A percentile compares a stretch with the other conserved stretches of the same genome.
These are phyloP conservation scores for sorghum (Sorghum bicolor) DNA, from an alignment of 176 grass and related monocot genomes.

Conservation along the genomic window Sorghum_bicolor_NCBIv3 NC_012872.2:133501-134000, in stretches of 20 bases:
- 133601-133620: not conserved
- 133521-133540: slow-evolving; percentile 46
- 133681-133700: too few relatives aligned
- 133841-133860: too few relatives aligned
- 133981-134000: not conserved
- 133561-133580: slow-evolving; percentile 45
- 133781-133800: not conserved
- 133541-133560: slow-evolving; percentile 34
- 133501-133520: slow-evolving; percentile 33
- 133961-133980: not conserved
- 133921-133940: not conserved
- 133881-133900: not conserved
- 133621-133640: not conserved
- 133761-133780: too few relatives aligned
- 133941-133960: not conserved
- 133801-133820: too few relatives aligned
- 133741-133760: too few relatives aligned
- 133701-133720: too few relatives aligned
- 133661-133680: not conserved
- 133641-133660: not conserved
- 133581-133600: too few relatives aligned
- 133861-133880: not conserved
- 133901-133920: not conserved
- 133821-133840: not conserved
- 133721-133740: not conserved